Evolutionary conservation across 2,329 filamentous ascomycete species (phyloP), one percentile per base, ranked within the genome.

Genomic region (Fusarium sp.): DNA sequence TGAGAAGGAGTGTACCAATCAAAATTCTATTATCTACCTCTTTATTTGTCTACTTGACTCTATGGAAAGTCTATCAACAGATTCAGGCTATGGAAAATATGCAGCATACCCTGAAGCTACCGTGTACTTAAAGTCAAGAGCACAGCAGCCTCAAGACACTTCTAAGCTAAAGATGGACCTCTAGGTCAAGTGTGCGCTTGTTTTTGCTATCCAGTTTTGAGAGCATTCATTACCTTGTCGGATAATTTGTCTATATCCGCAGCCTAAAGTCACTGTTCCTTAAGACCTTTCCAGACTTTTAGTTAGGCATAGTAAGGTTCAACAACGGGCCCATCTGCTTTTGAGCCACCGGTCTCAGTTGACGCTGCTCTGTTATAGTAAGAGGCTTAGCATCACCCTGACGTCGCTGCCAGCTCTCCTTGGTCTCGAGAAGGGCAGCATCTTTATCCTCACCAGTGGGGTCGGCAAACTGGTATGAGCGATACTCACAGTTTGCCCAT

Each of bases 401-500:
- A 35, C 85, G 79, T 51, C 79, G 77, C 24, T 75, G 70, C 79
- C 82, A 83, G 75, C 85, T 87, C 65, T 80, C 77, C 14, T 77
- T 67, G 10, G 83, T 86, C 77, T 88, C 86, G 46, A 75, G 72
- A 11, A 88, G 71, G 3, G 75, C 75, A 5, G 84, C 85, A 22
- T 83, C 77, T 4, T 78, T 75, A 57, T 89, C 85, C 19, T 79
- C 75, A 52, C 85, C 83, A 1, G 77, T 79, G 13, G 82, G 75
- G 39, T 89, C 84, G 26, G 78, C 82, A 75, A 93, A 93, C 47
- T 83, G 80, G 76, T 89, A 94, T 7, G 88, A 88, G 59, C 92
- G 87, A 75, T 83, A 89, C 79, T 94, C 91, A 52, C 90, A 90
- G 76, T 94, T 94, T 10, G 77, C 75, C 92, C 92, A 94, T 7